Evolutionary conservation across 2,329 filamentous ascomycete species (phyloP).

Genomic region (Curvularia hawaiiensis): DNA sequence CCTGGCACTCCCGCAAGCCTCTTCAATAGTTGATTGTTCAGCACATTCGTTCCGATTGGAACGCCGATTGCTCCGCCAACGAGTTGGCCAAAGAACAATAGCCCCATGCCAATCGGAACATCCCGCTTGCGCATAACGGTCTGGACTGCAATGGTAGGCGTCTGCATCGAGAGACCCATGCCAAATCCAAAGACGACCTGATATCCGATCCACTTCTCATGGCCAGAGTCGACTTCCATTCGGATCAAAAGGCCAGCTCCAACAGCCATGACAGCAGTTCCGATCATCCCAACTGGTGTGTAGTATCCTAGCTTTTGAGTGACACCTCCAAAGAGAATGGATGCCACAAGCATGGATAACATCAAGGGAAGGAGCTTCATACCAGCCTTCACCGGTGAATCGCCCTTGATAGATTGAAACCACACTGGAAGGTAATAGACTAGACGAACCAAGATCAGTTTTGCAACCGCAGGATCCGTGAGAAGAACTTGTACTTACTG

Average conservation of each 20-base stretch:
- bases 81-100: neutral
- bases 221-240: neutral
- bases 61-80: neutral
- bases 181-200: neutral
- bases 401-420: neutral
- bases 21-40: neutral
- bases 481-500: neutral
- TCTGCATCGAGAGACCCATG: neutral
- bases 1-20: neutral
- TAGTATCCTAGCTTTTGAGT: neutral
- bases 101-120: neutral
- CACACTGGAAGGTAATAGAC: neutral
- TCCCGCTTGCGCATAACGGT: neutral
- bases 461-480: neutral
- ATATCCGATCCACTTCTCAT: neutral
- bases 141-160: neutral
- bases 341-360: neutral
- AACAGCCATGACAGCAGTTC: neutral
- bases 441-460: neutral
- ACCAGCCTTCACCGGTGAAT: neutral
- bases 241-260: neutral
- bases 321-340: neutral
- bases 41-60: neutral
- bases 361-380: neutral
- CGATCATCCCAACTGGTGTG: neutral